Evolutionary conservation across 768 basidiomycete species (phyloP).

Genomic region (Mycena olivaceomarginata): DNA sequence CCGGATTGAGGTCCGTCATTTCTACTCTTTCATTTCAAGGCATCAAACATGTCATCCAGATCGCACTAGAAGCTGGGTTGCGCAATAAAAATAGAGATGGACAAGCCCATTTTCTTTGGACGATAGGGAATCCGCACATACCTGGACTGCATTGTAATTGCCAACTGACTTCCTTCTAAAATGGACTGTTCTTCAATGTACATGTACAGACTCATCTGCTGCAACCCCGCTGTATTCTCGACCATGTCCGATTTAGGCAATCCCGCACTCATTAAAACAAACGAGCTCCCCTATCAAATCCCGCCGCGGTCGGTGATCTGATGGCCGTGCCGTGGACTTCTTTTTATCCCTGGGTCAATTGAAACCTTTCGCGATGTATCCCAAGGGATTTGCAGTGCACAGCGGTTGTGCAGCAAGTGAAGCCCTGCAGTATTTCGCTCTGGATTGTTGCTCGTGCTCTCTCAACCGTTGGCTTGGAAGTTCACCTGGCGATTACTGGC

Average conservation of each 20-base stretch:
- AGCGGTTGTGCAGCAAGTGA: background rate
- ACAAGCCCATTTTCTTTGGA: background rate
- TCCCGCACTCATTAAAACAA: background rate
- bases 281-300: background rate
- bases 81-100: background rate
- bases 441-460: background rate
- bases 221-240: background rate
- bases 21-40: background rate
- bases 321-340: constrained; percentile 4
- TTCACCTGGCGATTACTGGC: background rate
- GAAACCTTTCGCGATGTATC: constrained; percentile 3
- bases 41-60: background rate
- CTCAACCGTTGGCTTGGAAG: constrained; percentile 17
- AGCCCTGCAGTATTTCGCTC: background rate
- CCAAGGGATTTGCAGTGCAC: constrained; percentile 13
- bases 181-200: background rate
- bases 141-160: background rate
- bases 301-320: constrained; percentile 3
- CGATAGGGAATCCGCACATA: background rate
- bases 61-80: constrained; percentile 6
- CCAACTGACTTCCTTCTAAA: background rate
- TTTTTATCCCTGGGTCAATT: constrained; percentile 14
- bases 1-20: constrained; percentile 11
- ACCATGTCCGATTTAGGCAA: background rate
- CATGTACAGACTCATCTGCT: background rate